phyloP scores from a whole-genome alignment of 306 rosid genomes.

The Lagenaria siceraria region DNA sequence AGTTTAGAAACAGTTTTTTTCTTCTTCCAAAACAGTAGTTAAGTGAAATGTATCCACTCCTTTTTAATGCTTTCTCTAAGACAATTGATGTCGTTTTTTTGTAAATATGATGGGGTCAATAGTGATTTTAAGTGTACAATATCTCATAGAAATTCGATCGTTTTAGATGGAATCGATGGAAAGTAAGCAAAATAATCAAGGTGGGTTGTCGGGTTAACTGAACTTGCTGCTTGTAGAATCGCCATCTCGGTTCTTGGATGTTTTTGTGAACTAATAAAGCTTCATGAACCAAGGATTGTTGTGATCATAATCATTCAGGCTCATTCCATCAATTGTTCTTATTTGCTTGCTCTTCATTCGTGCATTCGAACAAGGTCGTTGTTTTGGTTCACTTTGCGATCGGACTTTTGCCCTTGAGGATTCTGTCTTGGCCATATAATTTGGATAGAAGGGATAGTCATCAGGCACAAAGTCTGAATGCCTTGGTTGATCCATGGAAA shows the following conservation, averaged over 20 bases:
- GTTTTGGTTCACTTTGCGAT: constrained; percentile 80
- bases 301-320: constrained; percentile 19
- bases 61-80: neutral
- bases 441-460: constrained; percentile 35
- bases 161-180: neutral
- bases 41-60: neutral
- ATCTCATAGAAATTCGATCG: neutral
- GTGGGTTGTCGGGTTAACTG: constrained; percentile 11
- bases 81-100: neutral
- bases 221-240: constrained; percentile 14
- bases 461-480: constrained; percentile 1
- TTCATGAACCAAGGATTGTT: constrained; percentile 39
- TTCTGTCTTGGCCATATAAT: constrained; percentile 60
- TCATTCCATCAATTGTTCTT: constrained; percentile 14
- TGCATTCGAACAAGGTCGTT: constrained; percentile 35
- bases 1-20: neutral
- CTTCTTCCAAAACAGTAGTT: neutral
- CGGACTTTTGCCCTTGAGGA: constrained; percentile 67
- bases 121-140: neutral
- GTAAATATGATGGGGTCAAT: neutral
- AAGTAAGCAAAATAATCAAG: neutral
- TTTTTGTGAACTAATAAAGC: constrained; percentile 23
- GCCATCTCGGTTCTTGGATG: constrained; percentile 15
- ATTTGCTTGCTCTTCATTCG: constrained; percentile 26
- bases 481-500: constrained; percentile 23